Conservation (phyloP, 2,329 filamentous ascomycete species). For the Dactylonectria macrodidyma region DNA sequence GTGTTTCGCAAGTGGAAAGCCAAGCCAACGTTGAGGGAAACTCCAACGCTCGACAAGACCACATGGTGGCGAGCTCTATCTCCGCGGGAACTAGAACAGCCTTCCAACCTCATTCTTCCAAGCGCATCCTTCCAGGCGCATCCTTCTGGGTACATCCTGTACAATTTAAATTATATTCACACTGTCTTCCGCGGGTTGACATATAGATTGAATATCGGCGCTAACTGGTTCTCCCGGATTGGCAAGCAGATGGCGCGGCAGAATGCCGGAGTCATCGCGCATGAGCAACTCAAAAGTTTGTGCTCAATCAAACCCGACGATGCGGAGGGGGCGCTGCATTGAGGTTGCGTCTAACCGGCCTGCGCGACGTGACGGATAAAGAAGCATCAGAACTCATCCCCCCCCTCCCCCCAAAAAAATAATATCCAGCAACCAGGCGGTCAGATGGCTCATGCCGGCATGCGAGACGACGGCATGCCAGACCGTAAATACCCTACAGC, state of each 20-base stretch:
- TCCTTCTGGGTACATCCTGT: constrained; percentile 13
- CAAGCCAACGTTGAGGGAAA: not conserved
- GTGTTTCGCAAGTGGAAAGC: constrained; percentile 21
- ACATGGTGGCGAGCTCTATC: constrained; percentile 26
- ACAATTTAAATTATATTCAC: not conserved
- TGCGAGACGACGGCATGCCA: too few relatives aligned
- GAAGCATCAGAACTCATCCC: not conserved
- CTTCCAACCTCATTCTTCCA: too few relatives aligned
- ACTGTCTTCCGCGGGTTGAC: not conserved
- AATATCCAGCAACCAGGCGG: constrained; percentile 23
- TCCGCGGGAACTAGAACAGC: constrained; percentile 1
- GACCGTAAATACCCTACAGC: constrained; percentile 5
- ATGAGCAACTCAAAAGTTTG: constrained; percentile 6
- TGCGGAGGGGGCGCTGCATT: constrained; percentile 17
- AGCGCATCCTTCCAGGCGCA: not conserved
- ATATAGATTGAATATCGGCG: constrained; percentile 14
- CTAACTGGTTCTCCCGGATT: constrained; percentile 23
- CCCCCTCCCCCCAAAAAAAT: not conserved
- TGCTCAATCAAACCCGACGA: constrained; percentile 16
- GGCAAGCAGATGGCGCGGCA: constrained; percentile 22
- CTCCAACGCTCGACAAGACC: constrained; percentile 14
- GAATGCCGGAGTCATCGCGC: not conserved
- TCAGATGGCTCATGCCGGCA: constrained; percentile 23
- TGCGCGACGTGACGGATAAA: constrained; percentile 7
- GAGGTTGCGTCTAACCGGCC: constrained; percentile 12